Conservation (phyloP, 306 rosid genomes). For the Prunus campanulata region DNA sequence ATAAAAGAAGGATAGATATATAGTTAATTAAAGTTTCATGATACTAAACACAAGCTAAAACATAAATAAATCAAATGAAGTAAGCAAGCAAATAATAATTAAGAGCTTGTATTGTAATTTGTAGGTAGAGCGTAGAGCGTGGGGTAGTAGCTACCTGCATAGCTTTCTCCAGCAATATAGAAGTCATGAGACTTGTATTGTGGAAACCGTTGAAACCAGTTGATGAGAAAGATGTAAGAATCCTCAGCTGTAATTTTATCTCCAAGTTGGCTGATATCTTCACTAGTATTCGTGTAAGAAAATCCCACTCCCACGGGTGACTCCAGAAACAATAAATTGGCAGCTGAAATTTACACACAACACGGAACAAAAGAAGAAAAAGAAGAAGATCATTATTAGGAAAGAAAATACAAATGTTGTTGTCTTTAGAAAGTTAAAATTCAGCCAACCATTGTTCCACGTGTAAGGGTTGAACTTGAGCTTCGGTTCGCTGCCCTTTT, state of each 20-base stretch:
- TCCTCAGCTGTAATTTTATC: conserved; percentile 75
- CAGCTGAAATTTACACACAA: conserved; percentile 34
- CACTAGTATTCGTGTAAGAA: conserved; percentile 72
- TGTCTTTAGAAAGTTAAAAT: background rate
- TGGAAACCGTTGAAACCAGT: conserved; percentile 77
- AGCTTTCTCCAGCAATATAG: conserved; percentile 90
- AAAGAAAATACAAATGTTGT: background rate
- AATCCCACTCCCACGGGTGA: conserved; percentile 89
- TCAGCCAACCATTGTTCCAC: conserved; percentile 58
- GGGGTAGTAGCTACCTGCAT: conserved; percentile 49
- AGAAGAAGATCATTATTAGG: too few relatives aligned
- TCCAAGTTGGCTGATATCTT: conserved; percentile 55
- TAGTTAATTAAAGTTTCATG: background rate
- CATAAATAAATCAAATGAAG: background rate
- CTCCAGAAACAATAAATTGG: conserved; percentile 73
- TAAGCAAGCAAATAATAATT: too few relatives aligned
- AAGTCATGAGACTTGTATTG: conserved; percentile 73
- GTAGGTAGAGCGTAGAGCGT: too few relatives aligned
- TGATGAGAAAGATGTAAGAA: conserved; percentile 58
- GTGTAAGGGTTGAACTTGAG: conserved; percentile 71
- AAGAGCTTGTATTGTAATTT: too few relatives aligned
- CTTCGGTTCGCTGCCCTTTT: conserved; percentile 55
- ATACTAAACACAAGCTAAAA: background rate
- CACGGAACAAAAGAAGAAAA: background rate
- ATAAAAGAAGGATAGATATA: background rate